These are phyloP conservation scores for Aspergillus sojae DNA, from an alignment of 2,329 filamentous ascomycete genomes.

Conservation along the genomic window DNA sequence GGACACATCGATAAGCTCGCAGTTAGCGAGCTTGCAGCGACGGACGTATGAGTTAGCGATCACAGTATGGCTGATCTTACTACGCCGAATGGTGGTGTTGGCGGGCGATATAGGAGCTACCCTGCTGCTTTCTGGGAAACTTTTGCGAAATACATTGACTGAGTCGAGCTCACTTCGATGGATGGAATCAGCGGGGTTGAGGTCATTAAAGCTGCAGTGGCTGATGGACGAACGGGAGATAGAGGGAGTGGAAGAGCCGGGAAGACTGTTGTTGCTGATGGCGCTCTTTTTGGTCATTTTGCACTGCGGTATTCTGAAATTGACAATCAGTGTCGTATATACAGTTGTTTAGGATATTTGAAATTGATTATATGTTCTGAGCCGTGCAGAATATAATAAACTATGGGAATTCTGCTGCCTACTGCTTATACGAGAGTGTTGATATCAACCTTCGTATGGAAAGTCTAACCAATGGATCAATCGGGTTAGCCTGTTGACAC, in stretches of 20 bases:
- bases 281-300: background rate
- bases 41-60: slow-evolving; percentile 18
- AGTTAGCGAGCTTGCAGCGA: slow-evolving; percentile 18
- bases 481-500: background rate
- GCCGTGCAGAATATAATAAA: no score
- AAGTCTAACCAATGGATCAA: background rate
- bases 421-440: background rate
- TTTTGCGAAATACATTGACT: slow-evolving; percentile 6
- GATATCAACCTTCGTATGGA: background rate
- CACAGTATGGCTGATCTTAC: slow-evolving; percentile 20
- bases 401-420: background rate
- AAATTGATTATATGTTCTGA: no score
- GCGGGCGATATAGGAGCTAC: background rate
- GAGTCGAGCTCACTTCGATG: slow-evolving; percentile 10
- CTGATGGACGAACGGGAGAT: slow-evolving; percentile 13
- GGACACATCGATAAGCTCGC: slow-evolving; percentile 20
- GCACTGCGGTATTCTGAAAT: background rate
- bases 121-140: background rate
- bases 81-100: slow-evolving; percentile 19
- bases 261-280: background rate
- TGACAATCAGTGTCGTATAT: background rate
- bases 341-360: background rate
- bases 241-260: background rate
- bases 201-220: slow-evolving; percentile 16
- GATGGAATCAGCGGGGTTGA: slow-evolving; percentile 15